A percentile compares a stretch with the other conserved stretches of the same genome.
These are phyloP conservation scores for Xylaria palmicola DNA, from an alignment of 495 filamentous ascomycete genomes.

Conservation along the genomic window DNA sequence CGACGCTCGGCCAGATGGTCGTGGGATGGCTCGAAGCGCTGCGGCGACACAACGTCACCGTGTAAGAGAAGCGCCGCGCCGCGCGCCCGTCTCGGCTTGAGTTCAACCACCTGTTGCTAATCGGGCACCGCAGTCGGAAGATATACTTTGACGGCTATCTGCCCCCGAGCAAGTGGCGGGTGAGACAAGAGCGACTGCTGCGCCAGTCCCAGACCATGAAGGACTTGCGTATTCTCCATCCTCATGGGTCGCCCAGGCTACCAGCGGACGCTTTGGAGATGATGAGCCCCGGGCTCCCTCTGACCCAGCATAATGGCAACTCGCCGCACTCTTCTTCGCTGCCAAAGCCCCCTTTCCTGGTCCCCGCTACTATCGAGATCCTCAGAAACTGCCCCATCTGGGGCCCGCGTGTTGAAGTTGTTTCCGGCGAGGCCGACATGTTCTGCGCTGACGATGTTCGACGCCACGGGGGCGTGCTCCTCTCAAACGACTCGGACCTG, in stretches of 20 bases:
- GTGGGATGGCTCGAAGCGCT: constrained; percentile 62
- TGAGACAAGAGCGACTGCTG: constrained; percentile 54
- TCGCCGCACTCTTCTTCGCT: constrained; percentile 22
- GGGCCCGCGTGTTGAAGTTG: constrained; percentile 50
- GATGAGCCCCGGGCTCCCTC: constrained; percentile 4
- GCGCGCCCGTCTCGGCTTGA: not conserved
- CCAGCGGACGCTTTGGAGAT: constrained; percentile 15
- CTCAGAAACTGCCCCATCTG: constrained; percentile 46
- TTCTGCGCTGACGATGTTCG: constrained; percentile 61
- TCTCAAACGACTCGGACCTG: constrained; percentile 77
- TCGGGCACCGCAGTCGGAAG: constrained; percentile 38
- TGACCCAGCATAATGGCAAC: not conserved
- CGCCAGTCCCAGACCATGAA: constrained; percentile 36
- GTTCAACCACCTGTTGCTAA: not conserved
- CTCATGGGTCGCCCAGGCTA: constrained; percentile 15
- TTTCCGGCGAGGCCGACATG: constrained; percentile 69
- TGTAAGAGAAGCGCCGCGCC: constrained; percentile 60
- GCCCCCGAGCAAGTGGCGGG: constrained; percentile 56
- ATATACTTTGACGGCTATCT: constrained; percentile 82
- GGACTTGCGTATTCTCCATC: constrained; percentile 38
- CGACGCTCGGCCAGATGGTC: constrained; percentile 55
- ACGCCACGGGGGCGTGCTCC: constrained; percentile 49
- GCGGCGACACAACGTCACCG: constrained; percentile 45
- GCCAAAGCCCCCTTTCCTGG: constrained; percentile 63
- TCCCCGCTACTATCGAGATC: constrained; percentile 66